A percentile compares a stretch with the other conserved stretches of the same genome.
Conservation (phyloP, 768 basidiomycete genomes). For the Termitomyces sp. region DNA sequence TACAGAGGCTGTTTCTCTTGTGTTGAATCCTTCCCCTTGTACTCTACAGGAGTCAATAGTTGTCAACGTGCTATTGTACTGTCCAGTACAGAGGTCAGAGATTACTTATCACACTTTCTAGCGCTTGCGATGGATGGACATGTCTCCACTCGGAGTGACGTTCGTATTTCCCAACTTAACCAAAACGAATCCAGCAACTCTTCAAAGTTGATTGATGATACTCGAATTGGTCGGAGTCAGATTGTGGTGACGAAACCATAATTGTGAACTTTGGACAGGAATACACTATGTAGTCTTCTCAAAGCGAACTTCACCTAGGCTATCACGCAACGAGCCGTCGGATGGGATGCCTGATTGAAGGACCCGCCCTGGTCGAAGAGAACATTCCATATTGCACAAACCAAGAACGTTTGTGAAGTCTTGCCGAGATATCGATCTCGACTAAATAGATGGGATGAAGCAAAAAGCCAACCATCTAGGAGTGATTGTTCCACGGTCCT, state of each 20-base stretch:
- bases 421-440: too few relatives aligned
- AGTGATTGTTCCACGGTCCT: too few relatives aligned
- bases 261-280: not conserved
- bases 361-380: too few relatives aligned
- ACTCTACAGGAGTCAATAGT: not conserved
- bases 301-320: not conserved
- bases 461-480: too few relatives aligned
- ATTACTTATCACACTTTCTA: not conserved
- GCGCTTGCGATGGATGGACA: not conserved
- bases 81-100: not conserved
- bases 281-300: not conserved
- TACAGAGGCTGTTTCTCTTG: not conserved
- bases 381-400: too few relatives aligned
- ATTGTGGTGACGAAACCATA: too few relatives aligned
- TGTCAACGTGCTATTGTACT: not conserved
- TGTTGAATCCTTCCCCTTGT: not conserved
- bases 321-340: too few relatives aligned
- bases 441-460: too few relatives aligned
- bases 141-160: not conserved
- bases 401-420: too few relatives aligned
- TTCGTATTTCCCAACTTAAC: not conserved
- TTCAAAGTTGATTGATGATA: too few relatives aligned
- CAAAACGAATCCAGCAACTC: not conserved
- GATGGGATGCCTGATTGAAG: too few relatives aligned
- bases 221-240: not conserved